These are phyloP conservation scores for Patellifolia procumbens DNA, from an alignment of 179 eudicot species.

Conservation along the genomic window DNA sequence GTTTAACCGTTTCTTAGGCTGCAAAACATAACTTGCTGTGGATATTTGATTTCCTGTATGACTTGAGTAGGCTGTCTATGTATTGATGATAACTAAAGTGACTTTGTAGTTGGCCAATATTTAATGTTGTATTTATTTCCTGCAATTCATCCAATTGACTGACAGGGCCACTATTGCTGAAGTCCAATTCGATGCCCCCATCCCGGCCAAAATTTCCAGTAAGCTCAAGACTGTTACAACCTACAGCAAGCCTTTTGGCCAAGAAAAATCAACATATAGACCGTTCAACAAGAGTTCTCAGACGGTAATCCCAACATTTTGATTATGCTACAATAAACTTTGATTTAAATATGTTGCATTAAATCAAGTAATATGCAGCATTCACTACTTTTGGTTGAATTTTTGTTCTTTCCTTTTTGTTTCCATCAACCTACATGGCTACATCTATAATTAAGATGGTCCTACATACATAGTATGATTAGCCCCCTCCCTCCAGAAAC, in stretches of 20 bases:
- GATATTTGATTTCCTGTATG: neutral
- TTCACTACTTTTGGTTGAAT: neutral
- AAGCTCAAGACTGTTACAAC: slow-evolving; percentile 81
- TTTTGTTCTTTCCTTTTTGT: neutral
- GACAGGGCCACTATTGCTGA: slow-evolving; percentile 28
- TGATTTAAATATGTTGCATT: neutral
- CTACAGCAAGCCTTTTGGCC: slow-evolving; percentile 89
- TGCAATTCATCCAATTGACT: neutral
- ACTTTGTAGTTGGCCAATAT: neutral
- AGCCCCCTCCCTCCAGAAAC: neutral
- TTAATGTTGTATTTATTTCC: neutral
- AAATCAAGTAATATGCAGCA: no score
- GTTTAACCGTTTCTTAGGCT: neutral
- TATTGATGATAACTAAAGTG: neutral
- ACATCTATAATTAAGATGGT: neutral
- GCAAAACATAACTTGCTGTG: neutral
- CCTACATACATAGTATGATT: no score
- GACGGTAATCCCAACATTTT: slow-evolving; percentile 27
- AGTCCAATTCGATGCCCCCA: slow-evolving; percentile 37
- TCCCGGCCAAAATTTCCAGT: slow-evolving; percentile 43
- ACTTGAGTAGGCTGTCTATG: neutral
- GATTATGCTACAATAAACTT: neutral
- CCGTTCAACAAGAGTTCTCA: slow-evolving; percentile 17
- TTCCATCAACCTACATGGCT: neutral
- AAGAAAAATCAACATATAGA: slow-evolving; percentile 56